A percentile compares a stretch with the other conserved stretches of the same genome.
Evolutionary conservation across 2,329 filamentous ascomycete genomes (phyloP).

Genomic region (Ophiostoma ulmi): DNA sequence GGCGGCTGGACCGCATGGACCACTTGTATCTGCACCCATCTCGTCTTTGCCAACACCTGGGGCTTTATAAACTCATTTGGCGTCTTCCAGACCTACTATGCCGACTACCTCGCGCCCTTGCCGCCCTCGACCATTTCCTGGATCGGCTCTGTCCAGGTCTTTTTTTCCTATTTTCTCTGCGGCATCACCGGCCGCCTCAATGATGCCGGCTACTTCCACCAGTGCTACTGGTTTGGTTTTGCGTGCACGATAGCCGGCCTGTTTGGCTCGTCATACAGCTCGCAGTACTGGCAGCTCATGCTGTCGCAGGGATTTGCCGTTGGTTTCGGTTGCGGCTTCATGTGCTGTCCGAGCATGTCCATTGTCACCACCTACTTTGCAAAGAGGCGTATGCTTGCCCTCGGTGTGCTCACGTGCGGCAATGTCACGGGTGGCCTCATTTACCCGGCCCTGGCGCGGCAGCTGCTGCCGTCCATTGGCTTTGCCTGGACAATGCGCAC

Average conservation of each 20-base stretch:
- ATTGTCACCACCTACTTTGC: constrained; percentile 39
- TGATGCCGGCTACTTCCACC: constrained; percentile 27
- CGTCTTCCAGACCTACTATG: constrained; percentile 29
- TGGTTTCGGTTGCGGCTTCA: constrained; percentile 36
- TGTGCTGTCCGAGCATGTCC: constrained; percentile 37
- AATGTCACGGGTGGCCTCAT: constrained; percentile 38
- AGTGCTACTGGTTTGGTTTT: constrained; percentile 22
- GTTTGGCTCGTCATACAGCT: constrained; percentile 23
- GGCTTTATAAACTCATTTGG: constrained; percentile 29
- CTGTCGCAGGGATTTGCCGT: constrained; percentile 38
- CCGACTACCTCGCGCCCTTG: constrained; percentile 24
- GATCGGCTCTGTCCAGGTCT: constrained; percentile 27
- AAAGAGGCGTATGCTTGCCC: constrained; percentile 33
- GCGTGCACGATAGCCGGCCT: constrained; percentile 22
- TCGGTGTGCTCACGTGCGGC: constrained; percentile 35
- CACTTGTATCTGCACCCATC: constrained; percentile 21
- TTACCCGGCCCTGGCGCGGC: constrained; percentile 37
- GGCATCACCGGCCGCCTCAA: constrained; percentile 25
- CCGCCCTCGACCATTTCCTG: constrained; percentile 28
- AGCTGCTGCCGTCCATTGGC: constrained; percentile 35
- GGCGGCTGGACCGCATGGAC: constrained; percentile 21
- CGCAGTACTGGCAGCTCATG: constrained; percentile 28
- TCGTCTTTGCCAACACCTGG: constrained; percentile 32
- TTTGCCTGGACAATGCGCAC: constrained; percentile 39
- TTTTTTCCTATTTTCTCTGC: constrained; percentile 25